Evolutionary conservation across 108 stramenopile species (phyloP), one percentile per base, ranked within the genome.

Genomic region (Cyclotella kingstonii): DNA sequence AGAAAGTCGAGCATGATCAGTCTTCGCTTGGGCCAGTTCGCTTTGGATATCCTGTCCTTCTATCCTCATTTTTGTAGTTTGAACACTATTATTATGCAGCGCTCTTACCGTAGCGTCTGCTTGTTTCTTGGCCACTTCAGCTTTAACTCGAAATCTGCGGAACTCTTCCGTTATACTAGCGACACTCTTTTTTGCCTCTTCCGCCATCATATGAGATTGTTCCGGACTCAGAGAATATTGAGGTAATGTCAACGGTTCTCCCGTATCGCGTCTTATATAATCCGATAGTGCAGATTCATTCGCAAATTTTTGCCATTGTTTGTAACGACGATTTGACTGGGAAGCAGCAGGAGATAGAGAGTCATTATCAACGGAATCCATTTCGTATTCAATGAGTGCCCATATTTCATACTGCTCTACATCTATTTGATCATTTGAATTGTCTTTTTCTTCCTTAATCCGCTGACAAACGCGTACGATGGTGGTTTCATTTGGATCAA

Each of bases 111-210:
- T 84, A 2, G 82, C 68, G 60, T 89, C 87, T 15, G 77, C 76
- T 56, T 94, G 86, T 53, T 94, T 91, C 44, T 82, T 63, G 1
- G 82, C 77, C 69, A 94, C 82, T 71, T 94, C 93, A 8, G 87
- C 73, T 22, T 79, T 54, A 8, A 94, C 87, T n/a, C 90, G 87
- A 68, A 91, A 91, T 10, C 89, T 59, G 12, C 89, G 70, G 60
- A 91, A 91, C 51, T 94, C 93, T 76, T 94, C 93, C 27, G 86
- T 84, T 33, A 91, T 77, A 17, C 72, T 36, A 12, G 82, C 54
- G 12, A 94, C 86, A 4, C 74, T 55, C 49, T 76, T 58, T 49
- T 79, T 75, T 4, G 92, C 82, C 6, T 90, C 84, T 33, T 78
- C 59, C 57, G 66, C 69, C 11, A 90, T 78, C 34, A 72, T 54